Conservation (phyloP, 164 flowering plant species). For the Litsea cubeba region DNA sequence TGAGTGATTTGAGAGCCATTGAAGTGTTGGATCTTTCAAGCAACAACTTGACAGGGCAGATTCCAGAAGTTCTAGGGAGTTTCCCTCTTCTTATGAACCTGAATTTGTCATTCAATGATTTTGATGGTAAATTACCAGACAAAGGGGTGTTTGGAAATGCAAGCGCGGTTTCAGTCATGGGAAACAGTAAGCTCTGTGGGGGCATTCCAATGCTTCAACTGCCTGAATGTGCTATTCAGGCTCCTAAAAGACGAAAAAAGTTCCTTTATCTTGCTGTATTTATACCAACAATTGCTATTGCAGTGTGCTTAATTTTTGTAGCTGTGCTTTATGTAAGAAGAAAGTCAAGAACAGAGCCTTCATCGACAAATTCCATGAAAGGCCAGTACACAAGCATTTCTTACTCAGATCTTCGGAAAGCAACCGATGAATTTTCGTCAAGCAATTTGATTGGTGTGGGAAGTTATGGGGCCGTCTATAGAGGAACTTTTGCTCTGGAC, state of each 20-base stretch:
- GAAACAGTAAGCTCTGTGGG: constrained; percentile 6
- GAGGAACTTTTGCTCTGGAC: neutral
- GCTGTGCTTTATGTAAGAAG: neutral
- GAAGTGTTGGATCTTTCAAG: too few relatives aligned
- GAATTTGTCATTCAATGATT: too few relatives aligned
- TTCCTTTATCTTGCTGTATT: neutral
- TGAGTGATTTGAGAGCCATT: too few relatives aligned
- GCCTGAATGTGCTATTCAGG: neutral
- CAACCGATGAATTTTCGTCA: constrained; percentile 5
- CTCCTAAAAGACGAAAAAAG: neutral
- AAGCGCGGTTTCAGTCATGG: too few relatives aligned
- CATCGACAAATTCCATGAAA: neutral
- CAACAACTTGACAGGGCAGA: too few relatives aligned
- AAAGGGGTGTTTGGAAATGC: too few relatives aligned
- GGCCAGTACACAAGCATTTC: neutral
- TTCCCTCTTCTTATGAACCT: neutral
- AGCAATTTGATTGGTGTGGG: constrained; percentile 13
- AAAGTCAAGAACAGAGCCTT: neutral
- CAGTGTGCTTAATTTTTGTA: neutral
- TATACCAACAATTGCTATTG: neutral
- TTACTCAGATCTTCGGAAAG: constrained; percentile 13
- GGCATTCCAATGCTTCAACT: constrained; percentile 2
- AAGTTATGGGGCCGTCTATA: constrained; percentile 12
- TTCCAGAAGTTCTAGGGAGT: neutral
- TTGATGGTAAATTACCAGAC: too few relatives aligned